phyloP scores from a whole-genome alignment of 495 filamentous ascomycete species.

The Aspergillus ostianus region DNA sequence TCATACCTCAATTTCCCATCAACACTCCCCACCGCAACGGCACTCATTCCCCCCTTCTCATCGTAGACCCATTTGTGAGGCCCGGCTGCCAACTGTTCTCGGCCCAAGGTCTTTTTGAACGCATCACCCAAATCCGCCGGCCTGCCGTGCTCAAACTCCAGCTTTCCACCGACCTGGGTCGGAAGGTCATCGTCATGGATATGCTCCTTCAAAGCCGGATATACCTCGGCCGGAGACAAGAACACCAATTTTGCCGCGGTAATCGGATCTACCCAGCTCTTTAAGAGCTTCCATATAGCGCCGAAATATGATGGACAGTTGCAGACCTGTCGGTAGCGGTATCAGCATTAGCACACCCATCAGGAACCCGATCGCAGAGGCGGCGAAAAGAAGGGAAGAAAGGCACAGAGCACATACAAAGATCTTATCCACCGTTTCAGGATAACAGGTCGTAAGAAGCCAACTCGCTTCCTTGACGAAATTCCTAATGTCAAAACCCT shows the following conservation, averaged over 20 bases:
- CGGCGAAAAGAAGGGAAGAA: background rate
- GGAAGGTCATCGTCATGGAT: constrained; percentile 30
- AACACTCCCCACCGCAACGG: constrained; percentile 4
- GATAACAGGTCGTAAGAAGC: constrained; percentile 32
- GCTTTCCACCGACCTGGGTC: constrained; percentile 20
- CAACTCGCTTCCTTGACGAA: constrained; percentile 27
- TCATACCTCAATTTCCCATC: constrained; percentile 3
- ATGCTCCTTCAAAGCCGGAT: constrained; percentile 13
- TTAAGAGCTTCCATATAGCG: constrained; percentile 27
- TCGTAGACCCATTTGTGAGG: constrained; percentile 5
- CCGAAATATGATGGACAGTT: constrained; percentile 28
- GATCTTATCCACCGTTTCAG: constrained; percentile 28
- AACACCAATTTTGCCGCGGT: constrained; percentile 30
- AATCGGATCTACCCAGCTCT: constrained; percentile 26
- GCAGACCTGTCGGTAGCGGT: constrained; percentile 20
- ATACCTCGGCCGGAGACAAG: constrained; percentile 17
- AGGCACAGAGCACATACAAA: constrained; percentile 21
- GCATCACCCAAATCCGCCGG: constrained; percentile 23
- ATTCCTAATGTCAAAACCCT: constrained; percentile 27
- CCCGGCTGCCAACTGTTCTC: background rate
- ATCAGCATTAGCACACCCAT: background rate
- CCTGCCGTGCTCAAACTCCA: constrained; percentile 23
- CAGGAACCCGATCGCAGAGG: background rate
- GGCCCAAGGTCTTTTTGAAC: constrained; percentile 12
- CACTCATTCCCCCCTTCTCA: constrained; percentile 1